phyloP scores from a whole-genome alignment of 2,329 filamentous ascomycete genomes.

The Colletotrichum horii region DNA sequence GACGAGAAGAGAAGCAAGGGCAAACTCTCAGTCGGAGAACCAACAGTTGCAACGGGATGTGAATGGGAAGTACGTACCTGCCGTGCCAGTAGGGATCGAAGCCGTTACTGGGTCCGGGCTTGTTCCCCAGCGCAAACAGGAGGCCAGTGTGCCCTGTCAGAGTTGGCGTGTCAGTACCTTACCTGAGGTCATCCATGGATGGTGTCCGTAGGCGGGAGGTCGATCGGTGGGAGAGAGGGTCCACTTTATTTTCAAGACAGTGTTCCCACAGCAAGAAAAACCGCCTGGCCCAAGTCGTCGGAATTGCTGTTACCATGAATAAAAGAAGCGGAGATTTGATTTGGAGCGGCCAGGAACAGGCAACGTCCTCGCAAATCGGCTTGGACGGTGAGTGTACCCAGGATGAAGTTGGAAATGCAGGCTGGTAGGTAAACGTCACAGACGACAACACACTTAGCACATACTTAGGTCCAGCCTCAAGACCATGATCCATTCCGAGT shows the following conservation, averaged over 20 bases:
- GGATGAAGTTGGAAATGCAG: not conserved
- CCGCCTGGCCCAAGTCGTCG: conserved; percentile 4
- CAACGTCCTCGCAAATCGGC: not conserved
- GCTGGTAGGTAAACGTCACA: not conserved
- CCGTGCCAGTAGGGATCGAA: conserved; percentile 2
- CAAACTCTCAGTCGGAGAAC: not conserved
- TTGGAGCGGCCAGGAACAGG: not conserved
- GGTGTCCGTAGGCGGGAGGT: not conserved
- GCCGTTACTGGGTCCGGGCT: not conserved
- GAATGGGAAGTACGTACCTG: not conserved
- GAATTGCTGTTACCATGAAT: not conserved
- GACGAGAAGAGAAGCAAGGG: not conserved
- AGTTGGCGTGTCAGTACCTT: not conserved
- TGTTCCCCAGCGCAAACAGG: not conserved
- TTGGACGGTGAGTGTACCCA: not conserved
- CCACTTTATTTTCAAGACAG: not conserved
- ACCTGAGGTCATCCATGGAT: not conserved
- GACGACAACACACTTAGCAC: not conserved
- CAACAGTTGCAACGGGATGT: not conserved
- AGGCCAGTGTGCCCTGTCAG: not conserved
- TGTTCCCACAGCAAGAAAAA: not conserved
- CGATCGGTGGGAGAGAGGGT: not conserved
- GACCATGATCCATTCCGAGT: not conserved
- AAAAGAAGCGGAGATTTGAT: not conserved
- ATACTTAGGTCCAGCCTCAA: not conserved